phyloP scores from a whole-genome alignment of 116 monocot genomes.

The Phalaenopsis hybrid region DNA sequence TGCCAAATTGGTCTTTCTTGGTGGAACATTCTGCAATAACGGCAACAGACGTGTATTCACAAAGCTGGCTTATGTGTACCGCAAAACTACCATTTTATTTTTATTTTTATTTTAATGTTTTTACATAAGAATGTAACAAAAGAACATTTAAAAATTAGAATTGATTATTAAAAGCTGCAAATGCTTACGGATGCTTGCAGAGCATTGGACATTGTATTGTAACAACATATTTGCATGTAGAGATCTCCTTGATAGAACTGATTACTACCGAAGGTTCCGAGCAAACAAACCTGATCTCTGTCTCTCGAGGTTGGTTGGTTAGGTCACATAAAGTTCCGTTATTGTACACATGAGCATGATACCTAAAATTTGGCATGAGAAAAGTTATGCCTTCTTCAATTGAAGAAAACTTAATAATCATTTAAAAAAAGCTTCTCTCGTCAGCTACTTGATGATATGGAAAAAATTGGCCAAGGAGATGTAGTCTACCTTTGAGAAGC shows the following conservation, averaged over 20 bases:
- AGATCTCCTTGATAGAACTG: constrained; percentile 87
- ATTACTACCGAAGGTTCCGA: constrained; percentile 56
- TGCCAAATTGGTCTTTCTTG: constrained; percentile 66
- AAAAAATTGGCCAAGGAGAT: neutral
- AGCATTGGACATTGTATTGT: constrained; percentile 76
- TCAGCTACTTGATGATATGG: too few relatives aligned
- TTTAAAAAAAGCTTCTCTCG: neutral
- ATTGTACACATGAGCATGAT: constrained; percentile 77
- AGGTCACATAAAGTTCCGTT: constrained; percentile 94
- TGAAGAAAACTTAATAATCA: too few relatives aligned
- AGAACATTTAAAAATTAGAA: neutral
- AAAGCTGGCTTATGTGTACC: neutral
- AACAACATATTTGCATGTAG: constrained; percentile 90
- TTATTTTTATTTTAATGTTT: neutral
- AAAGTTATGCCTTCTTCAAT: neutral
- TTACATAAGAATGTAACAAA: neutral
- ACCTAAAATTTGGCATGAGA: constrained; percentile 27
- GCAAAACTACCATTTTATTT: neutral
- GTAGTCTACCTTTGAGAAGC: constrained; percentile 65
- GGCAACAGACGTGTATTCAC: neutral
- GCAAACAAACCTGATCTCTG: constrained; percentile 86
- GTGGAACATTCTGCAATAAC: constrained; percentile 63
- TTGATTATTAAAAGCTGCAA: neutral
- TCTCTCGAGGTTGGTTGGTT: constrained; percentile 76
- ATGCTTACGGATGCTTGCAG: constrained; percentile 90